Base-by-base conservation (phyloP, 176 grass and related monocot genomes). In the Juncus effusus region DNA sequence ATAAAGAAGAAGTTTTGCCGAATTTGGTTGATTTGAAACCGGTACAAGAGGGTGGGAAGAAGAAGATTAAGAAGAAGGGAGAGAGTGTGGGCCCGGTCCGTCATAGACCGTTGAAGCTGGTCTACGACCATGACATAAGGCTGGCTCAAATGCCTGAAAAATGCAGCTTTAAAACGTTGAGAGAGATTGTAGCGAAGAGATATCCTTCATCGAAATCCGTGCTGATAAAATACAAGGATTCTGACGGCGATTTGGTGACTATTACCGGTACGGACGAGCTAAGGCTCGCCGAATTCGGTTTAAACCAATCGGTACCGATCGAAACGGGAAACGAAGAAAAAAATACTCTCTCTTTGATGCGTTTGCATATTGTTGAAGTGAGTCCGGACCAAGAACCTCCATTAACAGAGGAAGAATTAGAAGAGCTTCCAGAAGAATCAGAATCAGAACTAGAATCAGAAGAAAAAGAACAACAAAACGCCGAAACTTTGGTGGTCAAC, bases 111-210 rank as follows among this genome's bases (percentile, higher is more conserved):
- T 81, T 99, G 56, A 99, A 99, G 69, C 82, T 99, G 56, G 85
- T 99, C 45, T 93, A 99, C 51, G 94, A 80, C 74, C 94, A 99
- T 11, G 94, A 99, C 66, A 99, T 99, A 54, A 81, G 94, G 61
- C 94, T 99, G 3, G 83, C 80, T 2, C 78, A 87, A 76, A 77
- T 99, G 78, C 94, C 88, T 0, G 83, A 80, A 19, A 86, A 80
- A 66, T 93, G 94, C 61, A 84, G 72, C 72, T 84, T 89, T 53
- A 65, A 59, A 41, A 15, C 11, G 7, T 79, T 99, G 57, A 78
- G 94, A 39, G 82, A 99, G 42, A 76, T 89, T 42, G 88, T 99
- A 47, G 60, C 85, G 0, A 78, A 77, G 68, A 77, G 88, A 44
- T 99, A 84, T 40, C 94, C 83, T 3, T 93, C 88, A 55, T 93